These are phyloP conservation scores for Colletotrichum eleusines DNA, from an alignment of 2,329 filamentous ascomycete species.

Conservation along the genomic window DNA sequence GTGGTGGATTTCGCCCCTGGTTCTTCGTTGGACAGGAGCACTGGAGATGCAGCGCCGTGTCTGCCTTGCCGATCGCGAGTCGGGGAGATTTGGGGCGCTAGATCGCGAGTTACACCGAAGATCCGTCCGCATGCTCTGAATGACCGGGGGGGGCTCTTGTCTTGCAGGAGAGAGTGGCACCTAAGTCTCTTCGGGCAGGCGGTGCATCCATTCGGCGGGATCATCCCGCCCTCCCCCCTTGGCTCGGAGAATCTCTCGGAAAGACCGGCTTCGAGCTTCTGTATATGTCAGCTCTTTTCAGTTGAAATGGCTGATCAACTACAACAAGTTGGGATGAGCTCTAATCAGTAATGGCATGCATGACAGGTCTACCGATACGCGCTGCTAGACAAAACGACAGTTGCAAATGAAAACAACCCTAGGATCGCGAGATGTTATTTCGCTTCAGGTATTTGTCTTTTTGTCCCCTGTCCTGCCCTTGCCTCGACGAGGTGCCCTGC, in stretches of 20 bases:
- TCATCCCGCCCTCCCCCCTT: conserved; percentile 11
- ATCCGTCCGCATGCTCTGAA: conserved; percentile 17
- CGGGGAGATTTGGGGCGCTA: conserved; percentile 9
- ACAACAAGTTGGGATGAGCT: neutral
- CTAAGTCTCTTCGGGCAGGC: neutral
- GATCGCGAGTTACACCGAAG: conserved; percentile 26
- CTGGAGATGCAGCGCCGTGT: too few relatives aligned
- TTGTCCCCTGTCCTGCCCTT: neutral
- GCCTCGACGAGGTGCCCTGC: neutral
- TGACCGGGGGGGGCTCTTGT: conserved; percentile 16
- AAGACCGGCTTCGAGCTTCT: neutral
- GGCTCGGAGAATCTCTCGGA: conserved; percentile 35
- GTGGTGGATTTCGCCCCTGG: neutral
- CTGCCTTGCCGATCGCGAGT: neutral
- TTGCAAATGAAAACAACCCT: too few relatives aligned
- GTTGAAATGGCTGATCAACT: neutral
- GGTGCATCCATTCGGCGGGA: conserved; percentile 20
- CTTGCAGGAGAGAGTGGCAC: conserved; percentile 14
- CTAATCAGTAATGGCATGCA: neutral
- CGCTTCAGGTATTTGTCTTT: neutral
- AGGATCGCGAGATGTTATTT: neutral
- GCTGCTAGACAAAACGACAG: neutral
- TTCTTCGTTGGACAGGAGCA: neutral
- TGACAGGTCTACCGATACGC: neutral
- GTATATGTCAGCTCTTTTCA: neutral